phyloP scores from a whole-genome alignment of 352 stramenopile genomes.

The Thraustotheca clavata region DNA sequence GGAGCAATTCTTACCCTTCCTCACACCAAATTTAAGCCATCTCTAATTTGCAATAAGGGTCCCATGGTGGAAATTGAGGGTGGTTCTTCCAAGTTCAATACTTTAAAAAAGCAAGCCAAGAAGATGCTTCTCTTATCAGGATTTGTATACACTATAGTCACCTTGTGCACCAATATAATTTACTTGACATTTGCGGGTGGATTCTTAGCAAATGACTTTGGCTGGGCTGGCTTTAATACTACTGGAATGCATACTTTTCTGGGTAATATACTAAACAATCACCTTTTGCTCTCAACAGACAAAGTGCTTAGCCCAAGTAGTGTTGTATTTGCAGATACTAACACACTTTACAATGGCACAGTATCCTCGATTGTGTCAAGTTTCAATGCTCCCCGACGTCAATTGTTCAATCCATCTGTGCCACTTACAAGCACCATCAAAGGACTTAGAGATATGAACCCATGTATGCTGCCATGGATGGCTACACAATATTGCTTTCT shows the following conservation, averaged over 20 bases:
- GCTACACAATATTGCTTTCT: conserved; percentile 20
- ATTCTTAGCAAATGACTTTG: conserved; percentile 5
- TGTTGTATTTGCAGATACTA: neutral
- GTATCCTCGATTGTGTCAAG: neutral
- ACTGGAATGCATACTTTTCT: conserved; percentile 10
- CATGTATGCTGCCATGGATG: conserved; percentile 17
- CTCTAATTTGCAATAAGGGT: neutral
- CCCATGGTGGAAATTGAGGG: neutral
- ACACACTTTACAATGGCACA: neutral
- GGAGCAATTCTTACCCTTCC: neutral
- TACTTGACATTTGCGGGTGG: neutral
- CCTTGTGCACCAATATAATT: neutral
- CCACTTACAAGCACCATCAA: neutral
- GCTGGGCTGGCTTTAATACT: conserved; percentile 8
- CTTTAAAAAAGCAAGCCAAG: neutral
- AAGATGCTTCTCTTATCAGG: neutral
- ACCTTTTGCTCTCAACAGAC: neutral
- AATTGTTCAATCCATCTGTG: neutral
- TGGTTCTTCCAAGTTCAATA: neutral
- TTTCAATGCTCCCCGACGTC: neutral
- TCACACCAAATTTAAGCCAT: neutral
- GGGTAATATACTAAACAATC: neutral
- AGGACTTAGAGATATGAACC: conserved; percentile 7
- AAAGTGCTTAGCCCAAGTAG: neutral
- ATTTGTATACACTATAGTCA: neutral